These are phyloP conservation scores for Pichia sp. DNA, from an alignment of 1,139 yeast genomes.

Conservation along the genomic window DNA sequence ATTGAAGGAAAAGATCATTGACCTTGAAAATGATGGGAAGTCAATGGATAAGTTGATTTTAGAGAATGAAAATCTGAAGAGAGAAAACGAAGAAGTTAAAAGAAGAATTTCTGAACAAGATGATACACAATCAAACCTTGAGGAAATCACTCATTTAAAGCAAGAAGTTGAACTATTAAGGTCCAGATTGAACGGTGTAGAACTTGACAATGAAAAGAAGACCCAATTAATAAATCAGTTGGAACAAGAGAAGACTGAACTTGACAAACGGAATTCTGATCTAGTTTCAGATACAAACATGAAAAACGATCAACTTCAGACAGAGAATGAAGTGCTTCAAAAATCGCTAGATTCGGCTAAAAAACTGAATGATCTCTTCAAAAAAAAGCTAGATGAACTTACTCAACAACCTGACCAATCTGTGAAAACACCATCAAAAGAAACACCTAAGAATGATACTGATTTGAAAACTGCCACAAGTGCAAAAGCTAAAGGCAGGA, in stretches of 20 bases:
- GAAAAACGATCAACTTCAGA: not conserved
- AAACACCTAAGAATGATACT: no score
- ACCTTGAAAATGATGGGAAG: not conserved
- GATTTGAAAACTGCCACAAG: no score
- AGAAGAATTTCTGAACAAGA: not conserved
- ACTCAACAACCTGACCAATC: slow-evolving; percentile 10
- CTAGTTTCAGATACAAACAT: no score
- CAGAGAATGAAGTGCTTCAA: slow-evolving; percentile 14
- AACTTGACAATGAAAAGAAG: not conserved
- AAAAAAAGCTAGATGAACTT: slow-evolving; percentile 20
- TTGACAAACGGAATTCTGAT: not conserved
- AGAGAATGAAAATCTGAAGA: slow-evolving; percentile 5
- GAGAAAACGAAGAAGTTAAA: not conserved
- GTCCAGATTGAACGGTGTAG: slow-evolving; percentile 9
- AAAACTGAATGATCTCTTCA: slow-evolving; percentile 22
- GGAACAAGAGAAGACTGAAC: not conserved
- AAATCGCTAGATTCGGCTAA: slow-evolving; percentile 18
- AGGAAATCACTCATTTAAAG: slow-evolving; percentile 1
- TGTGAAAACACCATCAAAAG: slow-evolving; percentile 3
- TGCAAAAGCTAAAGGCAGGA: slow-evolving; percentile 10
- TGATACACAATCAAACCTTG: not conserved
- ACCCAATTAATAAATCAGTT: not conserved
- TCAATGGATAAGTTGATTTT: slow-evolving; percentile 9
- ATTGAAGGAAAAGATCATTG: not conserved
- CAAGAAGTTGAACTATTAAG: not conserved